These are phyloP conservation scores for Hemileia vastatrix DNA, from an alignment of 1,284 basidiomycete genomes.

Conservation along the genomic window DNA sequence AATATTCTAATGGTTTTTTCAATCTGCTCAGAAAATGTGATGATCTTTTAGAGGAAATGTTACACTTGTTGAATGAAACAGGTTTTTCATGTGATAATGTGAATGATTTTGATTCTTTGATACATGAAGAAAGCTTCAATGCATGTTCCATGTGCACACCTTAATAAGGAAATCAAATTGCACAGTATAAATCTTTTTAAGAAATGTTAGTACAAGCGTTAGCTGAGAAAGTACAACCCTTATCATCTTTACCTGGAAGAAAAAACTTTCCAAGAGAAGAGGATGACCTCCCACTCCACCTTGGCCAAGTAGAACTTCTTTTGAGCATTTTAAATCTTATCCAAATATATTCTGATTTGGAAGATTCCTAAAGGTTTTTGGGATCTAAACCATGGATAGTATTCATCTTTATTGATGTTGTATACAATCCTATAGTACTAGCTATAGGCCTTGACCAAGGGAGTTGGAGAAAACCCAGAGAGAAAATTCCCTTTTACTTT, in stretches of 20 bases:
- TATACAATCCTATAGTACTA: too few relatives aligned
- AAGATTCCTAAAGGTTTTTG: slow-evolving; percentile 3
- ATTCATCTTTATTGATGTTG: slow-evolving; percentile 5
- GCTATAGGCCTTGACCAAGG: too few relatives aligned
- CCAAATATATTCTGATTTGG: slow-evolving; percentile 23
- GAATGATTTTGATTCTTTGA: background rate
- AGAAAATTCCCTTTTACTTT: too few relatives aligned
- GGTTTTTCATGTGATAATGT: slow-evolving; percentile 51
- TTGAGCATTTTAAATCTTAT: slow-evolving; percentile 21
- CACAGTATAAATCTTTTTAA: slow-evolving; percentile 3
- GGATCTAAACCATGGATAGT: slow-evolving; percentile 1
- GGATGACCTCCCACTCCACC: background rate
- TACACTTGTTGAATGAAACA: slow-evolving; percentile 75
- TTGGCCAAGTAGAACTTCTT: slow-evolving; percentile 16
- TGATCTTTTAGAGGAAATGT: slow-evolving; percentile 73
- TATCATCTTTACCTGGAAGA: too few relatives aligned
- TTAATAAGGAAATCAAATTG: background rate
- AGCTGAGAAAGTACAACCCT: slow-evolving; percentile 8
- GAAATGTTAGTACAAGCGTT: slow-evolving; percentile 4
- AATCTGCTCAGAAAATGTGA: slow-evolving; percentile 62
- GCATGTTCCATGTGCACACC: background rate
- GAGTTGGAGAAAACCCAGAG: too few relatives aligned
- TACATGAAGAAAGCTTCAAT: background rate
- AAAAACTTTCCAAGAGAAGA: background rate
- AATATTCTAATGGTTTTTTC: too few relatives aligned